phyloP scores from a whole-genome alignment of 768 basidiomycete genomes.

The Tulasnella sp. region DNA sequence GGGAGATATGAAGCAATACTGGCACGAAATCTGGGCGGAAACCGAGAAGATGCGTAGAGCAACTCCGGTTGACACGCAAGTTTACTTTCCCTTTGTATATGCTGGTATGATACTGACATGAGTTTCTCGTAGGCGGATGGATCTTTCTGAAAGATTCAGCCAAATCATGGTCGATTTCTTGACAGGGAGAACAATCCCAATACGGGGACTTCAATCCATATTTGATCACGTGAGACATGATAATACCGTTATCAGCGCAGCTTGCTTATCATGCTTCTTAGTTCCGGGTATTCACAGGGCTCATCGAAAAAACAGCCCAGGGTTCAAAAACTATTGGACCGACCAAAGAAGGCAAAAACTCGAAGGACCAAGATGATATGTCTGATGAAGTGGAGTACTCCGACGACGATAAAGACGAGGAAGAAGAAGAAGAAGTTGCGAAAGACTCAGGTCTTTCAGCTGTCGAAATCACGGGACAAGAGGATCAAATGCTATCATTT shows the following conservation, averaged over 20 bases:
- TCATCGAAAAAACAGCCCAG: not conserved
- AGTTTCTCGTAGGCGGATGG: not conserved
- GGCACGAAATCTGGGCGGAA: slow-evolving; percentile 12
- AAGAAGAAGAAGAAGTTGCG: not conserved
- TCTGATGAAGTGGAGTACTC: not conserved
- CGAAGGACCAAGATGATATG: not conserved
- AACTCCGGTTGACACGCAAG: slow-evolving; percentile 7
- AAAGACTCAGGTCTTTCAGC: not conserved
- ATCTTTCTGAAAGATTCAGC: not conserved
- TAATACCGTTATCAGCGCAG: too few species aligned
- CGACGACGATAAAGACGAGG: not conserved
- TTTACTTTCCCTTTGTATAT: not conserved
- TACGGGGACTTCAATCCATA: slow-evolving; percentile 1
- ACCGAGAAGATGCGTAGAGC: not conserved
- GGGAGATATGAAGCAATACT: slow-evolving; percentile 4
- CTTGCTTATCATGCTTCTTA: too few species aligned
- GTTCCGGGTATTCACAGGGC: slow-evolving; percentile 8
- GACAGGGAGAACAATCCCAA: not conserved
- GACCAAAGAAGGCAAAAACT: not conserved
- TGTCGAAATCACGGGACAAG: not conserved
- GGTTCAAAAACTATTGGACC: not conserved
- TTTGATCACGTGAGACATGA: slow-evolving; percentile 4
- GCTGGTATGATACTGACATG: not conserved
- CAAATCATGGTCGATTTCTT: slow-evolving; percentile 10
- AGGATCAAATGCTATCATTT: not conserved